These are phyloP conservation scores for Poa annua DNA, from an alignment of 176 grass and related monocot species.

Conservation along the genomic window DNA sequence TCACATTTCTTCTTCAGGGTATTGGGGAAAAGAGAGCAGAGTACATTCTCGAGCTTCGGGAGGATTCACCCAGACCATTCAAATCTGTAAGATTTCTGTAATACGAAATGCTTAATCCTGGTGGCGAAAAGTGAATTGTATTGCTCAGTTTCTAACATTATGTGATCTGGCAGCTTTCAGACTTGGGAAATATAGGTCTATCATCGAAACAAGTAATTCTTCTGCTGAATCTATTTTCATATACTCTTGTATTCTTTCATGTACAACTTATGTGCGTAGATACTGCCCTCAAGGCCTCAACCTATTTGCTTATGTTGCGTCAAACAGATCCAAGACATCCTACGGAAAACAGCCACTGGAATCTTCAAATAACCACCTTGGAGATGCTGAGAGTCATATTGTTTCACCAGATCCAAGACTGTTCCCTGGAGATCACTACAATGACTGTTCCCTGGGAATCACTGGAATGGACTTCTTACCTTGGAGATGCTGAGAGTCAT, in stretches of 20 bases:
- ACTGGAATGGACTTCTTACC: background rate
- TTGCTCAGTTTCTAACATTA: conserved; percentile 39
- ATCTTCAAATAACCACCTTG: conserved; percentile 53
- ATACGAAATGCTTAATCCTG: background rate
- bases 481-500: background rate
- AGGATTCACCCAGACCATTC: conserved; percentile 70
- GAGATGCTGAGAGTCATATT: too few species aligned
- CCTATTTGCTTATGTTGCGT: background rate
- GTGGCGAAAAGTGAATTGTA: background rate
- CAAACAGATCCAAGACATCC: conserved; percentile 61
- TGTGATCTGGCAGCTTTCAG: conserved; percentile 61
- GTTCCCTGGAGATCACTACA: background rate
- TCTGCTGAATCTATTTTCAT: background rate
- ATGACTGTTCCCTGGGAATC: background rate
- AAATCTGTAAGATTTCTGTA: conserved; percentile 69
- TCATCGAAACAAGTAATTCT: conserved; percentile 79
- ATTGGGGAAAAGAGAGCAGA: conserved; percentile 87
- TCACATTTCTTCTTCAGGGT: conserved; percentile 54
- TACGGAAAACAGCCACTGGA: conserved; percentile 60
- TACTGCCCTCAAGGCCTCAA: background rate
- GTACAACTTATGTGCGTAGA: background rate
- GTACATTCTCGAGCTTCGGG: conserved; percentile 83
- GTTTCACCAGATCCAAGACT: too few species aligned
- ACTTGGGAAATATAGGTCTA: conserved; percentile 87
- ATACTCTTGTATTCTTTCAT: background rate